Evolutionary conservation across 345 rosid genomes (phyloP).

Genomic region (Euphorbia tirucalli): DNA sequence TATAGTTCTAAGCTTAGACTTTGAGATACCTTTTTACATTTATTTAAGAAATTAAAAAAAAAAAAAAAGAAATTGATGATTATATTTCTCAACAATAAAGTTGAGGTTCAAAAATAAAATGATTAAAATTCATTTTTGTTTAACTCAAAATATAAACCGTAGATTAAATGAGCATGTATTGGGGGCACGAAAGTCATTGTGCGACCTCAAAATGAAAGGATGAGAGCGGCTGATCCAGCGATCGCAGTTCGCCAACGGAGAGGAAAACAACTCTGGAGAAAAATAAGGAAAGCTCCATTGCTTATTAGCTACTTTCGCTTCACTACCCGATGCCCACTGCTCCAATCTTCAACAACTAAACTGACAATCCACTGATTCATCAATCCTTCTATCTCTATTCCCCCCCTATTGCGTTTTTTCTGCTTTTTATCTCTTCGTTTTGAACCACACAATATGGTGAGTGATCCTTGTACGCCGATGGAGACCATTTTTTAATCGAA

Average conservation of each 20-base stretch:
- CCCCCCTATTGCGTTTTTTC: background rate
- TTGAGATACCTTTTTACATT: too few relatives aligned
- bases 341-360: background rate
- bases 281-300: background rate
- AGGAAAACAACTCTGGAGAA: background rate
- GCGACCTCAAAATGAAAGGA: background rate
- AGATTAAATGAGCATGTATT: too few relatives aligned
- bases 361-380: background rate
- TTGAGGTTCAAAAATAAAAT: too few relatives aligned
- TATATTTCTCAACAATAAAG: too few relatives aligned
- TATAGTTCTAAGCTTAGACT: too few relatives aligned
- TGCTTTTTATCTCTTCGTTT: background rate
- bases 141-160: too few relatives aligned
- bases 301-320: background rate
- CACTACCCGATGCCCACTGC: background rate
- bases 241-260: background rate
- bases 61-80: too few relatives aligned
- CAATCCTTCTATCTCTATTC: background rate
- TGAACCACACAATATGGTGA: background rate
- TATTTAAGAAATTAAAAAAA: too few relatives aligned
- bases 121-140: too few relatives aligned
- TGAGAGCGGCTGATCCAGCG: background rate
- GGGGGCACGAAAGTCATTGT: background rate
- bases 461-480: constrained; percentile 14
- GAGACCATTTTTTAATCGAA: background rate